Conservation (phyloP, 805 yeast genomes). For the Cyberlindnera mississippiensis region DNA sequence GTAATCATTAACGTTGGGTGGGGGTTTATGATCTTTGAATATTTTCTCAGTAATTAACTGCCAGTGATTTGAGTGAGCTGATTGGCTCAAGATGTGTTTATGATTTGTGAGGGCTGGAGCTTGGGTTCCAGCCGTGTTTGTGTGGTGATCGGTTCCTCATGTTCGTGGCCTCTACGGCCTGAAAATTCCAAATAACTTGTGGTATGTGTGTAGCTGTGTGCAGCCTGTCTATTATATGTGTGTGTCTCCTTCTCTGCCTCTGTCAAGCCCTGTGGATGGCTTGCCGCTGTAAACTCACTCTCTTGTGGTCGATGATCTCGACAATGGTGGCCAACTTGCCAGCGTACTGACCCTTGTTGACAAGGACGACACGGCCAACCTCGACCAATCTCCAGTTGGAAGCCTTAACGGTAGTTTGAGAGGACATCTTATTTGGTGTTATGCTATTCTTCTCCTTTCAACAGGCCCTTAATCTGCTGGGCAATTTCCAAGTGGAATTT, state of each 20-base stretch:
- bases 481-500: slow-evolving; percentile 4
- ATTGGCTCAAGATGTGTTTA: too few species aligned
- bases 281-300: slow-evolving; percentile 55
- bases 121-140: too few species aligned
- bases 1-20: too few species aligned
- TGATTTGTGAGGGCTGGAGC: too few species aligned
- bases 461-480: slow-evolving; percentile 3
- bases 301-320: slow-evolving; percentile 98
- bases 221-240: background rate
- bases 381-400: slow-evolving; percentile 99
- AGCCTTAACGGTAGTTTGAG: slow-evolving; percentile 81
- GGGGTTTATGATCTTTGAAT: too few species aligned
- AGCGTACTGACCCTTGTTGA: slow-evolving; percentile 68
- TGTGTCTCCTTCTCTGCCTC: background rate
- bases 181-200: too few species aligned
- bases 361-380: slow-evolving; percentile 97
- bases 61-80: too few species aligned
- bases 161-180: too few species aligned
- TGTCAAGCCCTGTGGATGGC: too few species aligned
- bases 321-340: slow-evolving; percentile 95
- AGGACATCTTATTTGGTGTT: slow-evolving; percentile 49
- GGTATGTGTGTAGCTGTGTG: background rate
- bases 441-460: background rate
- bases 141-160: too few species aligned
- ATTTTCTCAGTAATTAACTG: too few species aligned